A percentile compares a stretch with the other conserved stretches of the same genome.
Evolutionary conservation across 2,329 filamentous ascomycete genomes (phyloP).

Genomic region (Xylariomycetidae sp.): DNA sequence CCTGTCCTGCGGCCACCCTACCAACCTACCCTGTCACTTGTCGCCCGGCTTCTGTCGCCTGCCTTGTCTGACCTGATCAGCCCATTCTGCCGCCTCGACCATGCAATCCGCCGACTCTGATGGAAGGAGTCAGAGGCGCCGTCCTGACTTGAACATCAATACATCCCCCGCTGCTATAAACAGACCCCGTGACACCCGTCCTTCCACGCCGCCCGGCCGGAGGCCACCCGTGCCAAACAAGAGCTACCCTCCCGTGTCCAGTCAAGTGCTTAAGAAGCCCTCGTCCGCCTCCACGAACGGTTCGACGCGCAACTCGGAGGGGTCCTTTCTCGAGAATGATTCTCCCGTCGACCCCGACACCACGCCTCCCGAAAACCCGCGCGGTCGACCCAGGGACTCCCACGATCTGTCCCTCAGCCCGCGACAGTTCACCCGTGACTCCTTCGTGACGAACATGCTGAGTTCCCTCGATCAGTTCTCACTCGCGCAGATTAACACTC

Average conservation of each 20-base stretch:
- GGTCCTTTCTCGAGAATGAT: conserved; percentile 25
- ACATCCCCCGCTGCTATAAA: conserved; percentile 19
- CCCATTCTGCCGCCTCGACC: conserved; percentile 7
- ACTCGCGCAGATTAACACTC: conserved; percentile 38
- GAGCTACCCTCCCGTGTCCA: conserved; percentile 28
- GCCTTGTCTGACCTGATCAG: conserved; percentile 6
- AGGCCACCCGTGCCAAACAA: conserved; percentile 22
- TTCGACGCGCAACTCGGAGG: conserved; percentile 21
- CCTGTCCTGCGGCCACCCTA: too few species aligned
- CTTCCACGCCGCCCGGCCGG: conserved; percentile 24
- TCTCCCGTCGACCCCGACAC: conserved; percentile 23
- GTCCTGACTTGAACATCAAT: conserved; percentile 33
- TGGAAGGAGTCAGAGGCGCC: conserved; percentile 24
- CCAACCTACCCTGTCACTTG: conserved; percentile 16
- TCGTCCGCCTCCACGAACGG: conserved; percentile 13
- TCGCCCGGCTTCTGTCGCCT: conserved; percentile 16
- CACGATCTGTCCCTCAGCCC: conserved; percentile 82
- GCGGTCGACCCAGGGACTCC: conserved; percentile 50
- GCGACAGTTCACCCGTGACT: conserved; percentile 74
- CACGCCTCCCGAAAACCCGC: conserved; percentile 24
- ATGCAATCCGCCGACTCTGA: conserved; percentile 25
- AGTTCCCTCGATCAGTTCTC: conserved; percentile 84
- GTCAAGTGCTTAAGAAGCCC: conserved; percentile 25
- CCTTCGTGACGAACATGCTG: conserved; percentile 92
- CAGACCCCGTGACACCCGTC: conserved; percentile 17